Conservation (phyloP, 1,284 basidiomycete genomes). For the Papiliotrema fonsecae region DNA sequence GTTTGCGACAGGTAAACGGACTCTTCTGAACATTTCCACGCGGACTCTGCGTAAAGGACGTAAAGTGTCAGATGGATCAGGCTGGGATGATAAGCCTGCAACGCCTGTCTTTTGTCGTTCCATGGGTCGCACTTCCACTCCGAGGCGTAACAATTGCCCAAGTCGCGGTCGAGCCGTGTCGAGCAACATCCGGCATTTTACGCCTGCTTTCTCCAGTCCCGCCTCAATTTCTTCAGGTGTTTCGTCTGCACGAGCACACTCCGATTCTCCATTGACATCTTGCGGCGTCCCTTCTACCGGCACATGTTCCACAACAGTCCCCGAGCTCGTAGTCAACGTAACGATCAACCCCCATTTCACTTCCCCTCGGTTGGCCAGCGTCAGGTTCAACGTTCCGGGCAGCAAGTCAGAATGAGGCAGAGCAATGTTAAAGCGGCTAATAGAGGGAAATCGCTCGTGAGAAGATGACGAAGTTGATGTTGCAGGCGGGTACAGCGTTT, state of each 20-base stretch:
- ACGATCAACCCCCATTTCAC: constrained; percentile 32
- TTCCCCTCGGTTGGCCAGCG: constrained; percentile 23
- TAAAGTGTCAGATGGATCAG: constrained; percentile 30
- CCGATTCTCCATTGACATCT: constrained; percentile 9
- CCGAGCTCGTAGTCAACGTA: constrained; percentile 17
- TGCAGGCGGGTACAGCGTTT: constrained; percentile 27
- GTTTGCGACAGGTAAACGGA: constrained; percentile 8
- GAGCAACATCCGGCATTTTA: constrained; percentile 28
- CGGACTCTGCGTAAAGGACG: constrained; percentile 37
- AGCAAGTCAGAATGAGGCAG: constrained; percentile 24
- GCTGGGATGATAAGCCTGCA: constrained; percentile 24
- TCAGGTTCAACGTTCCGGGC: constrained; percentile 40
- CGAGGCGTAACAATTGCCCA: constrained; percentile 31
- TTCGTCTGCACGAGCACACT: not conserved
- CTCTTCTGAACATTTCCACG: constrained; percentile 37
- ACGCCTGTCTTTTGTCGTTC: constrained; percentile 28
- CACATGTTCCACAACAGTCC: constrained; percentile 24
- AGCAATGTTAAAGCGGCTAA: constrained; percentile 35
- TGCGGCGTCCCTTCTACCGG: constrained; percentile 39
- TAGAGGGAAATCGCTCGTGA: constrained; percentile 19
- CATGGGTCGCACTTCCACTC: constrained; percentile 37
- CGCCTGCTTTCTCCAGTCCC: constrained; percentile 27
- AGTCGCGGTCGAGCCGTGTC: constrained; percentile 28
- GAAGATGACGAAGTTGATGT: constrained; percentile 10
- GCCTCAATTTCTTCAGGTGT: constrained; percentile 18